Conservation (phyloP, 345 rosid genomes). For the Moricandia moricandioides region DNA sequence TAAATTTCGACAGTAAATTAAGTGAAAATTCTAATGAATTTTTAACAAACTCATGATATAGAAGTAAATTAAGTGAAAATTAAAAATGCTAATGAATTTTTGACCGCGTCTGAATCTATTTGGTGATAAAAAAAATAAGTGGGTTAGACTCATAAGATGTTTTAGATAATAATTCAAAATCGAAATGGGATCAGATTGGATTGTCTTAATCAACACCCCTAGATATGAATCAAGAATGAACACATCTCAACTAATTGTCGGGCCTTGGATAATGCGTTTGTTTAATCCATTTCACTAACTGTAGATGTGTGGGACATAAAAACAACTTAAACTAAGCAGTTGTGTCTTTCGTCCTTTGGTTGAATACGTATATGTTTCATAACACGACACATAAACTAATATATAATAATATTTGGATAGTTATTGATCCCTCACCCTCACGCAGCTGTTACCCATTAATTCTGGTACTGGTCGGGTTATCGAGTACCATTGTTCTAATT, state of each 20-base stretch:
- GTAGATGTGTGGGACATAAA: slow-evolving; percentile 25
- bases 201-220: slow-evolving; percentile 26
- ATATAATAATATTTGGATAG: slow-evolving; percentile 15
- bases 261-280: slow-evolving; percentile 25
- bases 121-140: not conserved
- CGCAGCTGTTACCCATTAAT: slow-evolving; percentile 29
- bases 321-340: slow-evolving; percentile 28
- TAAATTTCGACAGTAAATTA: too few species aligned
- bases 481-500: slow-evolving; percentile 10
- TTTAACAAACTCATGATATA: too few species aligned
- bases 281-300: slow-evolving; percentile 22
- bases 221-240: slow-evolving; percentile 18
- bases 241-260: slow-evolving; percentile 30
- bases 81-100: not conserved
- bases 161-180: slow-evolving; percentile 11
- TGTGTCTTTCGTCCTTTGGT: slow-evolving; percentile 18
- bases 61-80: not conserved
- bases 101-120: not conserved
- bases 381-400: slow-evolving; percentile 26
- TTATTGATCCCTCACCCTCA: slow-evolving; percentile 9
- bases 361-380: slow-evolving; percentile 24
- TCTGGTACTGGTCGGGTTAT: slow-evolving; percentile 29
- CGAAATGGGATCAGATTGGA: slow-evolving; percentile 7
- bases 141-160: not conserved
- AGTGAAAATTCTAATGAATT: too few species aligned